Conservation (phyloP, 345 rosid genomes). For the Eucalyptus viminalis region DNA sequence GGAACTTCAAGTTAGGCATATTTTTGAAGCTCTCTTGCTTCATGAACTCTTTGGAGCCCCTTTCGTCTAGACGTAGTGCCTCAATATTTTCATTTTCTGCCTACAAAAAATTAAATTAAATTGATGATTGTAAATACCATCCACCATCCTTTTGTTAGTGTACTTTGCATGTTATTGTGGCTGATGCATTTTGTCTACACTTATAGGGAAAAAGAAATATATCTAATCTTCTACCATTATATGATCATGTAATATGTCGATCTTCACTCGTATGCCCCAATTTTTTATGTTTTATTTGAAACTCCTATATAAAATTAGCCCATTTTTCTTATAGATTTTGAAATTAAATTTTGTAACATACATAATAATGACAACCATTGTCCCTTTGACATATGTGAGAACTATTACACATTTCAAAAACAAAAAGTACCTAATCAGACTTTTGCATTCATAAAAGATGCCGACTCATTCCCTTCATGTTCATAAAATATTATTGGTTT, state of each 20-base stretch:
- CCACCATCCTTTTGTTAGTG: background rate
- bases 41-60: background rate
- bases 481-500: no score
- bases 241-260: background rate
- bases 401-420: background rate
- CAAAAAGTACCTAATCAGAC: no score
- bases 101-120: background rate
- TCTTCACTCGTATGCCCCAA: background rate
- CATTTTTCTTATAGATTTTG: no score
- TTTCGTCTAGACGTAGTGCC: background rate
- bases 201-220: no score
- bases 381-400: background rate
- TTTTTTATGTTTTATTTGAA: background rate
- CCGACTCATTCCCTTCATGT: fast-evolving
- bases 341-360: background rate
- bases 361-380: background rate
- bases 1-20: background rate
- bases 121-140: background rate
- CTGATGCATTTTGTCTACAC: background rate
- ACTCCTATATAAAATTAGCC: background rate
- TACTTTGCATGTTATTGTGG: background rate
- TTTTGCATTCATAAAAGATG: background rate
- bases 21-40: background rate
- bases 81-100: background rate
- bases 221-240: no score